Conservation (phyloP, 1,284 basidiomycete genomes). For the Pterula multifida region DNA sequence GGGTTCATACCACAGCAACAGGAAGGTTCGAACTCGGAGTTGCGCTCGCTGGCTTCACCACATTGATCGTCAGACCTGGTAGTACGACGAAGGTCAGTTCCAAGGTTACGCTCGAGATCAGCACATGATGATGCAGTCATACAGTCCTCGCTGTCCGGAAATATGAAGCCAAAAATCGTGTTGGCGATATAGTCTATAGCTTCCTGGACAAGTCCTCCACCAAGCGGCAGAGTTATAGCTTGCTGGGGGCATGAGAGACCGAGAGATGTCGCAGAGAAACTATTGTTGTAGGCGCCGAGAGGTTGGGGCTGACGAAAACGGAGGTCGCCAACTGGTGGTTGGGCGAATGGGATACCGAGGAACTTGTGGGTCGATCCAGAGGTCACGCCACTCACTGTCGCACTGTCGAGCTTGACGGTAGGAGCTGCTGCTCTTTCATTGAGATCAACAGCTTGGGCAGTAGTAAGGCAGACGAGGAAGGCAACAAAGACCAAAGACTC, state of each 20-base stretch:
- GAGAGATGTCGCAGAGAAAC: slow-evolving; percentile 6
- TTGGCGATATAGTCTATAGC: slow-evolving; percentile 24
- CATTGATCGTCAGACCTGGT: slow-evolving; percentile 43
- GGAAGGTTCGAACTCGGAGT: slow-evolving; percentile 31
- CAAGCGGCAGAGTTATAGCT: slow-evolving; percentile 19
- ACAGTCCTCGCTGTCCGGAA: slow-evolving; percentile 38
- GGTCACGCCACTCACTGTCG: slow-evolving; percentile 24
- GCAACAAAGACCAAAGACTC: neutral
- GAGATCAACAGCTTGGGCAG: neutral
- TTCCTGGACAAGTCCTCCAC: slow-evolving; percentile 20
- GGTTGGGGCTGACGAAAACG: slow-evolving; percentile 9
- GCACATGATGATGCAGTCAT: too few species aligned
- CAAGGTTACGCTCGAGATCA: neutral
- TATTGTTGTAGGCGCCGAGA: neutral
- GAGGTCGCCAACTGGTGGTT: slow-evolving; percentile 25
- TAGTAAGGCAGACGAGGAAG: neutral
- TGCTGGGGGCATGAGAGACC: slow-evolving; percentile 36
- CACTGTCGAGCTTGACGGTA: slow-evolving; percentile 25
- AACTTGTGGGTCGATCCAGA: slow-evolving; percentile 22
- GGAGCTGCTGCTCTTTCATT: slow-evolving; percentile 15
- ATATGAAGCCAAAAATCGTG: slow-evolving; percentile 18
- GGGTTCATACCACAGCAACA: slow-evolving; percentile 35
- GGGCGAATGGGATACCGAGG: slow-evolving; percentile 41
- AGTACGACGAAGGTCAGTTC: too few species aligned
- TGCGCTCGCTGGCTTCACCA: slow-evolving; percentile 33